Percentiles rank a stretch among this genome's conserved stretches.
Conservation (phyloP, 306 rosid genomes). For the Begonia loranthoides region DNA sequence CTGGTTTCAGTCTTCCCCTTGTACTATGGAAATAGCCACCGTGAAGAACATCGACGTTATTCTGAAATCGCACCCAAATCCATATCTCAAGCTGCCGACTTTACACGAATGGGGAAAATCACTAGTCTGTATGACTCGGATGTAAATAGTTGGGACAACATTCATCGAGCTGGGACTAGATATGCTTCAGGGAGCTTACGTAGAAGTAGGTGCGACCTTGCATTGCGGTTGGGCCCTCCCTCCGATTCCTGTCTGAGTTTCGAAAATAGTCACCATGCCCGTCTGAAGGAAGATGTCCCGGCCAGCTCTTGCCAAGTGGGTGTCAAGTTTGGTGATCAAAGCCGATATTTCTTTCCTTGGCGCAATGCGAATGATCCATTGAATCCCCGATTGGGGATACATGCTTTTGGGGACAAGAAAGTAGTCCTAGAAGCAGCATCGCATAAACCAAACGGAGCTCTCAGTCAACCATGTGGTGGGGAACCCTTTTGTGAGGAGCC, state of each 20-base stretch:
- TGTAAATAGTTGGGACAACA: slow-evolving; percentile 13
- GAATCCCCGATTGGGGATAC: slow-evolving; percentile 3
- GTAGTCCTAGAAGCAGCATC: slow-evolving; percentile 8
- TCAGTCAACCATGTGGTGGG: slow-evolving; percentile 9
- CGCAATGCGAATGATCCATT: slow-evolving; percentile 7
- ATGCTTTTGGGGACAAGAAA: slow-evolving; percentile 8
- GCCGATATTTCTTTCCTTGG: slow-evolving; percentile 6
- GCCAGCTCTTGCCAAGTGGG: neutral
- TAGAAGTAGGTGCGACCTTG: slow-evolving; percentile 38
- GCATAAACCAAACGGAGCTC: slow-evolving; percentile 29
- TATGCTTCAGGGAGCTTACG: slow-evolving; percentile 9
- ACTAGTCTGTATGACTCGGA: slow-evolving; percentile 2
- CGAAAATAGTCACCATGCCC: slow-evolving; percentile 9
- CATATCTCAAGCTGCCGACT: slow-evolving; percentile 13
- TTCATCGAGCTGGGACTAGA: slow-evolving; percentile 3
- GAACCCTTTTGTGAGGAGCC: slow-evolving; percentile 29
- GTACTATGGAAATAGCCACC: slow-evolving; percentile 20
- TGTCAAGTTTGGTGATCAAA: slow-evolving; percentile 9
- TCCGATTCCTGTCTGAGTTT: slow-evolving; percentile 10
- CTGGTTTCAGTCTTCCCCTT: slow-evolving; percentile 31
- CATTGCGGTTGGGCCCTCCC: slow-evolving; percentile 43
- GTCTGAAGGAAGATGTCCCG: slow-evolving; percentile 11
- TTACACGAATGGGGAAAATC: slow-evolving; percentile 9
- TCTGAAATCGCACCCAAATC: too few relatives aligned
- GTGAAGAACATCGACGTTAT: slow-evolving; percentile 9